A percentile compares a stretch with the other conserved stretches of the same genome.
Conservation (phyloP, 2,329 filamentous ascomycete genomes). For the Talaromyces funiculosus region DNA sequence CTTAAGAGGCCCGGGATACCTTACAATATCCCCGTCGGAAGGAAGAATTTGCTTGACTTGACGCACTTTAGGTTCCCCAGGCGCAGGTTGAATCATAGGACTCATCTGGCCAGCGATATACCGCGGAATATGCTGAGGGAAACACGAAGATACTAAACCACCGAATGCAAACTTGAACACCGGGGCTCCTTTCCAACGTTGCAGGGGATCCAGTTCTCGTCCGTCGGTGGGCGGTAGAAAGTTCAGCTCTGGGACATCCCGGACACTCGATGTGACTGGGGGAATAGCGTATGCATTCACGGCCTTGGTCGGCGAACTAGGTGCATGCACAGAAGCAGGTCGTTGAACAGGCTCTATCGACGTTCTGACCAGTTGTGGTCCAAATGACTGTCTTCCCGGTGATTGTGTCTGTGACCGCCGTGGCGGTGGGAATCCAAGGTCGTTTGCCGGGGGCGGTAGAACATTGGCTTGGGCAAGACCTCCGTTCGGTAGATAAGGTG, state of each 20-base stretch:
- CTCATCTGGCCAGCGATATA: constrained; percentile 68
- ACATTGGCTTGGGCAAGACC: not conserved
- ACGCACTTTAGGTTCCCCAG: constrained; percentile 75
- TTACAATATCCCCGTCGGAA: constrained; percentile 64
- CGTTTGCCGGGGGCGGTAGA: not conserved
- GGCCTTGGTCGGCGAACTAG: constrained; percentile 36
- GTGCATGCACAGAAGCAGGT: constrained; percentile 51
- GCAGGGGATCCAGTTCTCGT: constrained; percentile 63
- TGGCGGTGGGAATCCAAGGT: constrained; percentile 11
- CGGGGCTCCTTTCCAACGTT: constrained; percentile 86
- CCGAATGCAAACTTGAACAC: constrained; percentile 85
- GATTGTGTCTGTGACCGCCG: constrained; percentile 53
- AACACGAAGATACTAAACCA: constrained; percentile 73
- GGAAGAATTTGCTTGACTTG: constrained; percentile 69
- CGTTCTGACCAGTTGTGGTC: constrained; percentile 40
- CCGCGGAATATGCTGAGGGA: constrained; percentile 81
- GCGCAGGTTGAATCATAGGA: constrained; percentile 74
- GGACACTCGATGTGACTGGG: constrained; percentile 29
- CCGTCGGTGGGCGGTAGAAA: constrained; percentile 55
- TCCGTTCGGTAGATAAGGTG: constrained; percentile 5
- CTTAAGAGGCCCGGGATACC: constrained; percentile 85
- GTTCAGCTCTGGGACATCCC: constrained; percentile 46
- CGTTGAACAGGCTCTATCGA: constrained; percentile 45
- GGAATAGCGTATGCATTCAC: constrained; percentile 32
- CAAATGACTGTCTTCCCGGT: constrained; percentile 50